Base-by-base conservation (phyloP, 495 filamentous ascomycete genomes). In the Penicillium verhagenii region DNA sequence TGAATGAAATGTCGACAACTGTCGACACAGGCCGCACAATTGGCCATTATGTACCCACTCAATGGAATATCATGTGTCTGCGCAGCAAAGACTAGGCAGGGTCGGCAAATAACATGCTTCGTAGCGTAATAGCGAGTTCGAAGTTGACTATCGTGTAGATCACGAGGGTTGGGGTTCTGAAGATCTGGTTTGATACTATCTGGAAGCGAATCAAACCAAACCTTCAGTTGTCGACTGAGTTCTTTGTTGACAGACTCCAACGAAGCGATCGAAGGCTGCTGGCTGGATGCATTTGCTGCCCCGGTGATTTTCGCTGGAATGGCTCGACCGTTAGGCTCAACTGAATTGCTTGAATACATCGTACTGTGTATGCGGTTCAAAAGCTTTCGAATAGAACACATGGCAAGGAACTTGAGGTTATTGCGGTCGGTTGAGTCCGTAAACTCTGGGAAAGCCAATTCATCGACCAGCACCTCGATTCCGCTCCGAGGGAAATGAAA, bases 371-470 rank as follows among this genome's bases (percentile, higher is more conserved):
- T 59, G 16, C 57, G 50, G 16, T 63, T 60, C 14, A 63, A 42
- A 23, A 63, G 50, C 49, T 57, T 63, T 6, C 60, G 57, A 19
- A 59, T 54, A 9, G 57, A 63, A 23, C 57, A 60, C 60, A 63
- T 63, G n/a, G 60, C 53, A 19, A 63, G 60, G 16, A 63, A 63
- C 18, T 47, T 39, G 1, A 56, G 46, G 11, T 56, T 49, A 11
- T 48, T 48, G 11, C 26, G 40, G 16, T 57, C 50, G 25, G 6
- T 40, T 45, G 9, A 33, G 18, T 50, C 48, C 16, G 47, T 46
- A 24, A 53, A 59, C 51, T 54, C 50, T 20, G 42, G 60, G 33
- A 52, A 63, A 31, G 35, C 43, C 19, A 57, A 23, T 39, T 37
- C 28, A 33, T 63, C 60, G 1, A 60, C 53, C 8, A 63, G 53